Evolutionary conservation across 2,329 filamentous ascomycete species (phyloP).

Genomic region (Ophiostoma piceae): DNA sequence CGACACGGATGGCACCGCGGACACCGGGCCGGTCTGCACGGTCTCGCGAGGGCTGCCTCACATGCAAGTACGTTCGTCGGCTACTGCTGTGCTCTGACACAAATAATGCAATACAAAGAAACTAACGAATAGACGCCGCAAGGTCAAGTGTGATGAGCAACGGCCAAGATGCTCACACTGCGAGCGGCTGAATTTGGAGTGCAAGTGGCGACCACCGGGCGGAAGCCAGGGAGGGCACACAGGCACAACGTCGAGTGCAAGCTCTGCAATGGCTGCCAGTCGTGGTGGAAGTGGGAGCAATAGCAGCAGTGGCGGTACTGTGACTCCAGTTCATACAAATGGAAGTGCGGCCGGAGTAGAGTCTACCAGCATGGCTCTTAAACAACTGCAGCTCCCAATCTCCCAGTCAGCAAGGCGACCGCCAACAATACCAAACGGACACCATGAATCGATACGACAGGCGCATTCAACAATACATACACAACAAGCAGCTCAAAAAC

Average conservation of each 20-base stretch:
- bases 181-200: conserved; percentile 49
- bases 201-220: conserved; percentile 40
- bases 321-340: neutral
- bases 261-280: neutral
- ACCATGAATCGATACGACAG: neutral
- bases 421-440: neutral
- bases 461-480: neutral
- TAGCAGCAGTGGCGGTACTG: conserved; percentile 1
- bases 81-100: neutral
- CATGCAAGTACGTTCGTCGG: conserved; percentile 39
- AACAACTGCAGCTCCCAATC: conserved; percentile 5
- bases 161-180: conserved; percentile 50
- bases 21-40: conserved; percentile 15
- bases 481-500: neutral
- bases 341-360: neutral
- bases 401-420: neutral
- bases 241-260: neutral
- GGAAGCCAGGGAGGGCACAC: neutral
- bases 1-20: neutral
- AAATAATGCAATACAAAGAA: neutral
- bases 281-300: neutral
- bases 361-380: conserved; percentile 2
- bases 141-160: conserved; percentile 50
- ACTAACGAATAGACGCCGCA: conserved; percentile 39
- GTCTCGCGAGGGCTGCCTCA: conserved; percentile 41